phyloP scores from a whole-genome alignment of 768 basidiomycete species.

The Boletus subparvulus region DNA sequence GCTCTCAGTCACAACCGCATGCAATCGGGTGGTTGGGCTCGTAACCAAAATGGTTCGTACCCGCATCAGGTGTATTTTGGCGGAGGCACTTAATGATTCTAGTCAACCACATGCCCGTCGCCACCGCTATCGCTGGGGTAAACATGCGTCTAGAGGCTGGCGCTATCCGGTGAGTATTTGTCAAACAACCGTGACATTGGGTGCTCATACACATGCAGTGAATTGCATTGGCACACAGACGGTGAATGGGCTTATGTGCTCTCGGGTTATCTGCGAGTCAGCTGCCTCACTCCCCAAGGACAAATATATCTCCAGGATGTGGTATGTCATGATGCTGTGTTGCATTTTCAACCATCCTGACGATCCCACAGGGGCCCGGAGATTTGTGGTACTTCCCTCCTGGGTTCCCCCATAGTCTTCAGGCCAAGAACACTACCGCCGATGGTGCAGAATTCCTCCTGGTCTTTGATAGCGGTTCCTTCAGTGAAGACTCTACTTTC shows the following conservation, averaged over 20 bases:
- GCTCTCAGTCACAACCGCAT: slow-evolving; percentile 59
- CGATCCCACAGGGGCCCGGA: slow-evolving; percentile 25
- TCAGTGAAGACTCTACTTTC: slow-evolving; percentile 61
- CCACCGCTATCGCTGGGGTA: slow-evolving; percentile 39
- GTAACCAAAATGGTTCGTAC: slow-evolving; percentile 54
- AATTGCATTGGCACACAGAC: slow-evolving; percentile 46
- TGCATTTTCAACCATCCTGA: slow-evolving; percentile 19
- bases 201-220: slow-evolving; percentile 26
- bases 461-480: slow-evolving; percentile 41
- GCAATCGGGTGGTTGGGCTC: slow-evolving; percentile 64
- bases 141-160: slow-evolving; percentile 44
- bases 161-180: slow-evolving; percentile 36
- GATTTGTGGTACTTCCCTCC: slow-evolving; percentile 64
- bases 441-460: slow-evolving; percentile 56
- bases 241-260: slow-evolving; percentile 56
- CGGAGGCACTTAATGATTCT: not conserved
- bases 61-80: not conserved
- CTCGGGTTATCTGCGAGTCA: slow-evolving; percentile 47
- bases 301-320: slow-evolving; percentile 53
- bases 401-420: slow-evolving; percentile 54
- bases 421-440: slow-evolving; percentile 47
- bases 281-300: slow-evolving; percentile 52
- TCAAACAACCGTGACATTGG: not conserved
- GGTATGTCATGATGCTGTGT: slow-evolving; percentile 33
- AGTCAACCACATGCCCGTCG: slow-evolving; percentile 43